Percentiles rank a stretch among this genome's conserved stretches.
phyloP scores from a whole-genome alignment of 805 yeast genomes.

The Metschnikowia bowlesiae region DNA sequence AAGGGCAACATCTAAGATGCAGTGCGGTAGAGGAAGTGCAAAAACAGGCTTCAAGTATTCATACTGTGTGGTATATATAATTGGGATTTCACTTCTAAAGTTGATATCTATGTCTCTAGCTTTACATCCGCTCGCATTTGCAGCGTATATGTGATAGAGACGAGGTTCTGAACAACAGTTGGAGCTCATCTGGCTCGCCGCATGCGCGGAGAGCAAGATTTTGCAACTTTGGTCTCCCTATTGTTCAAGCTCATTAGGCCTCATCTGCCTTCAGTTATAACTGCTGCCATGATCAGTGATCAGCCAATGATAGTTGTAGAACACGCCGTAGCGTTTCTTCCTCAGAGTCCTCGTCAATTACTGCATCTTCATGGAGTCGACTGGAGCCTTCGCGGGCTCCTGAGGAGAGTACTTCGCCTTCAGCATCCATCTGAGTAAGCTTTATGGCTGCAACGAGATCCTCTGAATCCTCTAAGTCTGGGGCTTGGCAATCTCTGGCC shows the following conservation, averaged over 20 bases:
- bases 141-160: too few relatives aligned
- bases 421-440: conserved; percentile 2
- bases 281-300: neutral
- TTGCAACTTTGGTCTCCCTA: too few relatives aligned
- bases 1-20: too few relatives aligned
- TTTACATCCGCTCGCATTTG: too few relatives aligned
- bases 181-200: too few relatives aligned
- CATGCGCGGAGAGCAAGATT: too few relatives aligned
- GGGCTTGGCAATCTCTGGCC: neutral
- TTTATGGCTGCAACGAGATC: conserved; percentile 7
- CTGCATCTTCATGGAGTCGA: neutral
- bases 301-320: conserved; percentile 17
- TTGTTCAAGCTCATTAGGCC: neutral
- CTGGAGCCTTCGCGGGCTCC: conserved; percentile 1
- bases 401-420: neutral
- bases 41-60: too few relatives aligned
- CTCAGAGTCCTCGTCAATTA: conserved; percentile 8
- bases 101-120: too few relatives aligned
- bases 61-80: too few relatives aligned
- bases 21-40: too few relatives aligned
- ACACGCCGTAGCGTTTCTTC: conserved; percentile 18
- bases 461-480: neutral
- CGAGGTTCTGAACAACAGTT: too few relatives aligned
- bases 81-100: too few relatives aligned
- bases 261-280: neutral